Conservation (phyloP, 306 rosid species). For the Luffa aegyptiaca region DNA sequence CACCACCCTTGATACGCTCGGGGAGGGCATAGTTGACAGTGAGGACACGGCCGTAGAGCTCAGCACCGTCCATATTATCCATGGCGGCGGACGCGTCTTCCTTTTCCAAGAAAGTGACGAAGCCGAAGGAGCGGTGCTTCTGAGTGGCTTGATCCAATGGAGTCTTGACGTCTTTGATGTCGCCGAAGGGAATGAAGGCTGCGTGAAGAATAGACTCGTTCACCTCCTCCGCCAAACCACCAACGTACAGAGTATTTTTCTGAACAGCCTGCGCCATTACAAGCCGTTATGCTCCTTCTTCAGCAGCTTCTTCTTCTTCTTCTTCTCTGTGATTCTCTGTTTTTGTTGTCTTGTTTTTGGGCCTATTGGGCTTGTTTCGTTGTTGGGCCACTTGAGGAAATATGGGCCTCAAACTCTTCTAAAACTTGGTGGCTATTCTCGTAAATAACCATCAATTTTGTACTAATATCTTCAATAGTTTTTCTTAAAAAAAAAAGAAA, state of each 20-base stretch:
- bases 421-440: not conserved
- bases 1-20: constrained; percentile 88
- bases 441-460: not conserved
- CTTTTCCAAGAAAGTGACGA: constrained; percentile 82
- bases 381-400: not conserved
- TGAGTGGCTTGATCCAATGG: constrained; percentile 93
- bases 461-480: no score
- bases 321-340: not conserved
- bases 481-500: no score
- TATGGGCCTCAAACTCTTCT: not conserved
- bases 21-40: constrained; percentile 94
- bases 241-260: constrained; percentile 86
- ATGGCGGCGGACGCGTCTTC: constrained; percentile 91
- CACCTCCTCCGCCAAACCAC: constrained; percentile 88
- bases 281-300: not conserved
- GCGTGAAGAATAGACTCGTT: constrained; percentile 80
- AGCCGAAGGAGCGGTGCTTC: constrained; percentile 96
- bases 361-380: not conserved
- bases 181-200: constrained; percentile 86
- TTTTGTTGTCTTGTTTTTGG: not conserved
- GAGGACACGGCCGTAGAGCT: constrained; percentile 92
- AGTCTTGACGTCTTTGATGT: constrained; percentile 88
- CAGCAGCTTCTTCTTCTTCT: not conserved
- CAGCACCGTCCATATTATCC: constrained; percentile 98
- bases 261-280: constrained; percentile 80